Evolutionary conservation across 192 early-diverging fungal species (phyloP), one percentile per base, ranked within the genome.

Genomic region (Mortierella claussenii): DNA sequence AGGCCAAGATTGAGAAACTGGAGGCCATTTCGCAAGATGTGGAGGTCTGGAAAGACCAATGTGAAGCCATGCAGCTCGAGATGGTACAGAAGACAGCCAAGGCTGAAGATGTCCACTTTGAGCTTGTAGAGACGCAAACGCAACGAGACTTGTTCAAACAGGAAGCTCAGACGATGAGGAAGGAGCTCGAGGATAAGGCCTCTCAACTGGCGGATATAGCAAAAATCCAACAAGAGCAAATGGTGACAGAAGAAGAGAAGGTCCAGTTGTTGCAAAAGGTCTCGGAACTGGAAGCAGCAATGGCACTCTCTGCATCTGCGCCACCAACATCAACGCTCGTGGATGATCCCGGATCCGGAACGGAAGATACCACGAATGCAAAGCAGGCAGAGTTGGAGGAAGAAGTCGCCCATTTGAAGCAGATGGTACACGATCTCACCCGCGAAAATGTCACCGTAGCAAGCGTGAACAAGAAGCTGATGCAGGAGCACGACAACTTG

Each of bases 391-490:
- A 69, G 10, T 61, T 89, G 8, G 80, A 86, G 37, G 73, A 76
- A 5, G 73, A 76, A 32, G 28, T 76, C 4, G 51, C 52, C 3
- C 43, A 60, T 24, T 47, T 67, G 43, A 76, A 76, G 31, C 62
- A 73, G 11, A 85, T 80, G 45, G 80, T 89, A 11, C 73, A 80
- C 9, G 81, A 79, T 40, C 44, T 80, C 8, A 82, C 81, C 0
- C 54, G 78, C 11, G 88, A 89, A 63, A 84, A 88, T 24, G 87
- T 87, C 49, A 27, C 65, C 2, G 37, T 80, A 9, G 58, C 40
- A 6, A 68, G 67, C 11, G 86, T 83, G n/a, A 92, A 92, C 63
- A 81, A 82, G 31, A 81, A 80, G 49, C 64, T 87, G 27, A 76
- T 79, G 49, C 60, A 50, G 20, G 86, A 86, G 27, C 75, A 85